phyloP scores from a whole-genome alignment of 129 eudicot species.

The Flaveria brownii region DNA sequence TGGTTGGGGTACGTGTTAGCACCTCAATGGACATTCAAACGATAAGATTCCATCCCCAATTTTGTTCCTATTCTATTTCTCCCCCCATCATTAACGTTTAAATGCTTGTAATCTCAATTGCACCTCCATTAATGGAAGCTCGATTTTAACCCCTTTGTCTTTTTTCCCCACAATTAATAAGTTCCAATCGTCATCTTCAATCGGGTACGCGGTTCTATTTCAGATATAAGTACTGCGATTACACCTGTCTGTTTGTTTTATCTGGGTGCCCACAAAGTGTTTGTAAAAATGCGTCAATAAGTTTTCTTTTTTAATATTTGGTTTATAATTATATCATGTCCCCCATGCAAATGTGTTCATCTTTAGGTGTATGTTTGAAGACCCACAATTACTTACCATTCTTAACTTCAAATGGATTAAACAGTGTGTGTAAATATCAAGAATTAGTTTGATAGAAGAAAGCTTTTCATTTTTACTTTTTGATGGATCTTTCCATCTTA shows the following conservation, averaged over 20 bases:
- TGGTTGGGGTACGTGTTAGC: slow-evolving; percentile 24
- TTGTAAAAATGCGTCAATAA: slow-evolving; percentile 26
- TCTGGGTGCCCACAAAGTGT: slow-evolving; percentile 20
- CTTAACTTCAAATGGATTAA: neutral
- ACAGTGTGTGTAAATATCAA: neutral
- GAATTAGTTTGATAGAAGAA: neutral
- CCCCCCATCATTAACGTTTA: slow-evolving; percentile 20
- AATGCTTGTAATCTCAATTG: slow-evolving; percentile 7
- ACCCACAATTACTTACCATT: no score
- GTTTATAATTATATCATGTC: neutral
- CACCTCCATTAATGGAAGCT: slow-evolving; percentile 34
- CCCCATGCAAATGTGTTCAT: slow-evolving; percentile 1
- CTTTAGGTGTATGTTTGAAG: slow-evolving; percentile 10
- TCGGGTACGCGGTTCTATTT: slow-evolving; percentile 13
- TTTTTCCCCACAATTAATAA: neutral
- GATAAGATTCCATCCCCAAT: slow-evolving; percentile 36
- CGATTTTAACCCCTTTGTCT: slow-evolving; percentile 24
- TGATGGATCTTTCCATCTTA: no score
- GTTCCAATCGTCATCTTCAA: slow-evolving; percentile 10
- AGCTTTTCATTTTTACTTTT: neutral
- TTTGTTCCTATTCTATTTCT: slow-evolving; percentile 22
- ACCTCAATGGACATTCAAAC: slow-evolving; percentile 23
- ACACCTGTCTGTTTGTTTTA: neutral
- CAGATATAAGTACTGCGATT: neutral
- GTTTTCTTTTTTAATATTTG: neutral